Base-by-base conservation (phyloP, 2,329 filamentous ascomycete genomes). In the Ophiosphaerella narmari region DNA sequence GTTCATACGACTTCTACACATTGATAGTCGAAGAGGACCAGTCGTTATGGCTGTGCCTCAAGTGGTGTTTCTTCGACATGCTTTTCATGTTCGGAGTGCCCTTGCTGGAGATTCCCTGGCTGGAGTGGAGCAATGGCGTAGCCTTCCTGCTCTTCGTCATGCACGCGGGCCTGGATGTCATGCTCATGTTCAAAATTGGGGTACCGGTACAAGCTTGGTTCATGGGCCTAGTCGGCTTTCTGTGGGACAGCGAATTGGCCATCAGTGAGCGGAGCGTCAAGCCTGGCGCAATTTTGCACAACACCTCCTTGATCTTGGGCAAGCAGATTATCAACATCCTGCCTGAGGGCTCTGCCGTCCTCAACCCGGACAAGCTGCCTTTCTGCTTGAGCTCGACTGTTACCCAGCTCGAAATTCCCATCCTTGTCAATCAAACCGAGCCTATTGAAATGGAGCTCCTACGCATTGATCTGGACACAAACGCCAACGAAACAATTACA, bases 261-360 rank as follows among this genome's bases (percentile, higher is more conserved):
- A 88, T 99, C 59, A 94, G 90, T n/a, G 95, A 97, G 72, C 86
- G 89, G 60, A 90, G 87, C 67, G 93, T 99, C 70, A 96, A 96
- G 69, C 86, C 92, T 13, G 89, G 88, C 24, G 87, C 84, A 55
- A 92, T 99, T 57, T 79, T 96, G 54, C 90, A 97, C 71, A 97
- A 97, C 71, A 84, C 90, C 29, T 96, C 92, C 18, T 82, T 97
- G 66, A 97, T 99, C 57, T 83, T 96, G 76, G 94, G 94, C 67
- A 94, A 91, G 72, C 92, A 97, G 76, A 96, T 97, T 63, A 93
- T 99, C 74, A 94, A 99, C 70, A 96, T 99, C 67, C 79, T 99
- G 47, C 94, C 94, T 2, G 94, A 99, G 79, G 95, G 95, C 14
- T 94, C 92, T 41, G 94, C 92, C 12, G 81, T 91, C 41, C 79